Evolutionary conservation across 768 basidiomycete species (phyloP).

Genomic region (Kwoniella bestiolae): DNA sequence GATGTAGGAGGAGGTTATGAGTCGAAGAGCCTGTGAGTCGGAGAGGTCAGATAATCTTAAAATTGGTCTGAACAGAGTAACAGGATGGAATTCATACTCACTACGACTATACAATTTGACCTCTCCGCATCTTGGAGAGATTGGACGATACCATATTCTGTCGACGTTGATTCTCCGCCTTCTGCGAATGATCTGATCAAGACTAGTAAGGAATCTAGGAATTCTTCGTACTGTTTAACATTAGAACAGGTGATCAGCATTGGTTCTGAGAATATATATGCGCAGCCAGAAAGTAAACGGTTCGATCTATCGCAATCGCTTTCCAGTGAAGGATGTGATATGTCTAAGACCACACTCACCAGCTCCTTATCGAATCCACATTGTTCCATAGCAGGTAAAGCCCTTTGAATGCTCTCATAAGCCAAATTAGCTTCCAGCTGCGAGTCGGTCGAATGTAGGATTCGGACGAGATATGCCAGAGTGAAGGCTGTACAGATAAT

Average conservation of each 20-base stretch:
- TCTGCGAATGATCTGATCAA: constrained; percentile 61
- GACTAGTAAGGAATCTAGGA: constrained; percentile 67
- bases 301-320: no score
- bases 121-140: constrained; percentile 52
- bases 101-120: constrained; percentile 55
- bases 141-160: constrained; percentile 46
- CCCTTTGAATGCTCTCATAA: constrained; percentile 63
- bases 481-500: constrained; percentile 66
- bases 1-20: constrained; percentile 83
- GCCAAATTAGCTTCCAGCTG: constrained; percentile 63
- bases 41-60: constrained; percentile 21
- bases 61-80: no score
- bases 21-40: constrained; percentile 72
- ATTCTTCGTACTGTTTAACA: constrained; percentile 63
- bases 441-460: constrained; percentile 63
- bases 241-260: no score
- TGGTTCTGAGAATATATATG: no score
- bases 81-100: constrained; percentile 28
- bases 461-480: constrained; percentile 77
- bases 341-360: neutral
- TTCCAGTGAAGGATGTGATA: neutral
- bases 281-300: no score
- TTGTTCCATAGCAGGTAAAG: constrained; percentile 63
- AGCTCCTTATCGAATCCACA: neutral
- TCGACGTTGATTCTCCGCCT: constrained; percentile 17